Base-by-base conservation (phyloP, 176 grass and related monocot species). In the Poa pratensis region DNA sequence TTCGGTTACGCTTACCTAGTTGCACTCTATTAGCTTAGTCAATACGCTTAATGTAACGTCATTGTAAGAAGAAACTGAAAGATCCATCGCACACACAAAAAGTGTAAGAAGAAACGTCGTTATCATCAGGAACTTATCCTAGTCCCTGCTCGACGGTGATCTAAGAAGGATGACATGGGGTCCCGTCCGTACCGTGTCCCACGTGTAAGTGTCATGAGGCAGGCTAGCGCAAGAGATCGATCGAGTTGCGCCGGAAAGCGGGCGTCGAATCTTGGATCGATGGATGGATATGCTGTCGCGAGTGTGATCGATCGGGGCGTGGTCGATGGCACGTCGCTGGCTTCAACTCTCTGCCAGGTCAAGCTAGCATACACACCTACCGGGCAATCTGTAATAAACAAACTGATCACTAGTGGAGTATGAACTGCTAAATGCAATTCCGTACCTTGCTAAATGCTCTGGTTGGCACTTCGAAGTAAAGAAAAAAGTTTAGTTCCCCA, bases 241-340 rank as follows among this genome's bases (percentile, higher is more conserved):
- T 35, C 17, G 18, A 37, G 30, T 39, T 7, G 16, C 40, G 30
- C 63, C 27, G 13, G 63, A 66, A 30, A 34, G 15, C 5, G 34
- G 65, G 8, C 32, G 7, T 18, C 32, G 9, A 69, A 67, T 67
- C 28, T 18, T 69, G 28, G 8, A 49, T 49, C 11, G 1, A n/a
- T n/a, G n/a, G n/a, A n/a, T n/a, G n/a, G n/a, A n/a, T n/a, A n/a
- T n/a, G 66, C 66, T 69, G 34, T 18, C 13, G 35, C 35, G 66
- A 69, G n/a, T n/a, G 66, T 69, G 66, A 69, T 69, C 5, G 68
- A 71, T 71, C 39, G n/a, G 69, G n/a, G n/a, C n/a, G 69, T 15
- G 69, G 69, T 71, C 6, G 69, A 43, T 39, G 69, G n/a, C 40
- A 71, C 39, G 69, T 71, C 69, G 69, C 69, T 71, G 39, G 69